Conservation (phyloP, 2,329 filamentous ascomycete genomes). For the Aschersonia sp. region DNA sequence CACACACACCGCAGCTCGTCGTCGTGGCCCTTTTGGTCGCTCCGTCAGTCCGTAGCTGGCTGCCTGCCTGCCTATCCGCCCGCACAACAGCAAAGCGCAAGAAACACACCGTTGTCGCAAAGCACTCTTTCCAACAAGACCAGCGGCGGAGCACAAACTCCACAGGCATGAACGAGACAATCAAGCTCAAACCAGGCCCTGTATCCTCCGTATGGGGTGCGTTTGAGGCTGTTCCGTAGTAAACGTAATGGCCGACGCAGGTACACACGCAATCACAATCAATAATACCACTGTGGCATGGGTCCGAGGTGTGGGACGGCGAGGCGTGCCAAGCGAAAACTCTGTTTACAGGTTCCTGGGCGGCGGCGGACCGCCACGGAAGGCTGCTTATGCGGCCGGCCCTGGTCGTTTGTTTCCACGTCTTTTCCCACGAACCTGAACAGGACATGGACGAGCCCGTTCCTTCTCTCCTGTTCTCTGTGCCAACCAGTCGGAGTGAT, state of each 20-base stretch:
- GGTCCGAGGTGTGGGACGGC: neutral
- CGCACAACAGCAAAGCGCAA: no score
- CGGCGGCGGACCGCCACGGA: slow-evolving; percentile 4
- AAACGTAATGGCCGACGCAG: neutral
- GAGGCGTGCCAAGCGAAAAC: slow-evolving; percentile 1
- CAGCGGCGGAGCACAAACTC: no score
- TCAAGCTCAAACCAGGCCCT: no score
- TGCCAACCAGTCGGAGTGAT: neutral
- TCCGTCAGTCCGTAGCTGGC: no score
- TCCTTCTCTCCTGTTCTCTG: neutral
- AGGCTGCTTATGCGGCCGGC: neutral
- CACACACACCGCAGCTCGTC: no score
- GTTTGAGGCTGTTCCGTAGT: neutral
- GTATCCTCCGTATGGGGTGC: no score
- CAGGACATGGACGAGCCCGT: no score
- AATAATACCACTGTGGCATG: neutral
- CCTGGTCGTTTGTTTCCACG: neutral
- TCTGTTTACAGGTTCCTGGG: slow-evolving; percentile 2
- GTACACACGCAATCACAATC: neutral
- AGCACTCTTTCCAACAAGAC: no score
- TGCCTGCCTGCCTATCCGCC: no score
- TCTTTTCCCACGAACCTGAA: neutral
- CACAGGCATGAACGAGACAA: no score
- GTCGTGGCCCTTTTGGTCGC: no score
- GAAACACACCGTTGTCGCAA: no score